Conservation (phyloP, 108 stramenopile genomes). For the Cyclotella sp. region DNA sequence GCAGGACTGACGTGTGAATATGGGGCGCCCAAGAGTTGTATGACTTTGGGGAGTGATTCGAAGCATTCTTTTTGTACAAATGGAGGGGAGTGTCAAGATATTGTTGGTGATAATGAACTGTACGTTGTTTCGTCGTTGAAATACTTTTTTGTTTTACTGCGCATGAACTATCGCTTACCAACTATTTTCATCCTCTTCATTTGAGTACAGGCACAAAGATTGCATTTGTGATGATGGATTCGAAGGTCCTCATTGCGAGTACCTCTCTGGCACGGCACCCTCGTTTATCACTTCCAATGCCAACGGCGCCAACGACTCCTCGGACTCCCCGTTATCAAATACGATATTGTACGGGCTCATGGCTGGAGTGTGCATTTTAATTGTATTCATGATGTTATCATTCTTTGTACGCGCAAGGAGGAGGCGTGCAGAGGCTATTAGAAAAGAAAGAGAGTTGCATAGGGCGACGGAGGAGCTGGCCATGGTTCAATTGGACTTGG, state of each 20-base stretch:
- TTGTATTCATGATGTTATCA: conserved; percentile 21
- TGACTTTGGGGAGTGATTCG: conserved; percentile 37
- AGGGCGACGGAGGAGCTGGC: conserved; percentile 43
- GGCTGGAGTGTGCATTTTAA: conserved; percentile 18
- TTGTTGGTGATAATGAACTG: conserved; percentile 41
- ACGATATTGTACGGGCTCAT: conserved; percentile 20
- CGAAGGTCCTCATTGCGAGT: conserved; percentile 49
- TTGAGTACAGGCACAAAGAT: conserved; percentile 25
- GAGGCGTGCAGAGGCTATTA: conserved; percentile 21
- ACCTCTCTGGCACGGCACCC: conserved; percentile 29
- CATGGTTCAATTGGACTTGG: conserved; percentile 21
- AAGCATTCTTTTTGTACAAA: conserved; percentile 72
- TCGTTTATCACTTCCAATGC: conserved; percentile 1
- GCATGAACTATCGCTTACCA: neutral
- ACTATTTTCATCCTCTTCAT: neutral
- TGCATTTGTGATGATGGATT: conserved; percentile 38
- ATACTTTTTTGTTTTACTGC: neutral
- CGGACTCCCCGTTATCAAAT: neutral
- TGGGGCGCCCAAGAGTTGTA: conserved; percentile 57
- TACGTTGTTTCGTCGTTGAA: neutral
- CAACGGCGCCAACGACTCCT: neutral
- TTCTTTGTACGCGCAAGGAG: conserved; percentile 24
- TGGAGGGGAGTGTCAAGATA: conserved; percentile 54
- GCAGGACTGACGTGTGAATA: conserved; percentile 55
- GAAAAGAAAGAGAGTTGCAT: conserved; percentile 31